Conservation (phyloP, 495 filamentous ascomycete genomes). For the Jackrogersella multiformis region DNA sequence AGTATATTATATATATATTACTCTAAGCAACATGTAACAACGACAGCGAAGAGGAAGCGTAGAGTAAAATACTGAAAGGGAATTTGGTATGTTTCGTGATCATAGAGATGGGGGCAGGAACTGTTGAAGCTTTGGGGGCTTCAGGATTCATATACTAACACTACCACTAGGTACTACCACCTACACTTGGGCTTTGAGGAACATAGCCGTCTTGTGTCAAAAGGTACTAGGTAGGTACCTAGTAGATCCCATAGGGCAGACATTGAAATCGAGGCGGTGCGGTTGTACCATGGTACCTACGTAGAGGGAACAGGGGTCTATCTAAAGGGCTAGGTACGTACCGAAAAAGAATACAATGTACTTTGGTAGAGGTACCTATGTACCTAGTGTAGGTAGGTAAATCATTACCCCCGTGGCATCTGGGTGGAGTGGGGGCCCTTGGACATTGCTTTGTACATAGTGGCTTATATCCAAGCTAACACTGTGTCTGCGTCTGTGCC, state of each 20-base stretch:
- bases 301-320: constrained; percentile 16
- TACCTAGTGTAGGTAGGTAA: too few relatives aligned
- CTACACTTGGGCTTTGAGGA: constrained; percentile 29
- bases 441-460: constrained; percentile 3
- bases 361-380: too few relatives aligned
- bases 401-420: not conserved
- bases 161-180: too few relatives aligned
- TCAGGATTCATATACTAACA: constrained; percentile 43
- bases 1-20: constrained; percentile 32
- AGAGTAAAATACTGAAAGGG: constrained; percentile 4
- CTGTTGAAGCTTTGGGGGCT: constrained; percentile 46
- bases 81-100: constrained; percentile 27
- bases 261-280: constrained; percentile 12
- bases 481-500: too few relatives aligned
- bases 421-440: constrained; percentile 6
- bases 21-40: constrained; percentile 14
- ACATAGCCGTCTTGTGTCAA: constrained; percentile 23
- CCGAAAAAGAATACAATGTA: not conserved
- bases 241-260: constrained; percentile 34
- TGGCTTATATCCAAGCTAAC: not conserved
- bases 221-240: too few relatives aligned
- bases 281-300: constrained; percentile 1
- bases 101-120: constrained; percentile 43
- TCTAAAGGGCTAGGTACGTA: constrained; percentile 18
- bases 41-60: constrained; percentile 10